phyloP scores from a whole-genome alignment of 2,329 filamentous ascomycete genomes.

The Teratosphaeriaceae sp. region DNA sequence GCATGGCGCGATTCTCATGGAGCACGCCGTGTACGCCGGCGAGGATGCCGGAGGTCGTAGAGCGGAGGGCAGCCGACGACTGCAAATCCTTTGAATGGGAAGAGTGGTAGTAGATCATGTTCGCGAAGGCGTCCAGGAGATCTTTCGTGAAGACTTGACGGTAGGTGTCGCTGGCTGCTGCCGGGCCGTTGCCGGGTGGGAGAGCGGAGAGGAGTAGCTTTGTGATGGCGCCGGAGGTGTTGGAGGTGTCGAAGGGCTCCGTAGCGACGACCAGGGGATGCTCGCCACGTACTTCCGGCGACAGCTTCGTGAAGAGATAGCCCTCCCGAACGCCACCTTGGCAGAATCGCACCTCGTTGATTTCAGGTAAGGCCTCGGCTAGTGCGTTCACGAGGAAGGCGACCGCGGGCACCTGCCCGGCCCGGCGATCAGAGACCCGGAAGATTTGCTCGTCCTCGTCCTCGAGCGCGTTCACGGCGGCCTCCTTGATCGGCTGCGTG shows the following conservation, averaged over 20 bases:
- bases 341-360: slow-evolving; percentile 73
- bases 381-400: slow-evolving; percentile 73
- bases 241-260: slow-evolving; percentile 40
- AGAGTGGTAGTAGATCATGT: slow-evolving; percentile 48
- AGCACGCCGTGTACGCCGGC: slow-evolving; percentile 64
- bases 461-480: slow-evolving; percentile 31
- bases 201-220: slow-evolving; percentile 43
- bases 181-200: slow-evolving; percentile 30
- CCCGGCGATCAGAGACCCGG: slow-evolving; percentile 72
- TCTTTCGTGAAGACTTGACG: slow-evolving; percentile 35
- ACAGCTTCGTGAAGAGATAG: slow-evolving; percentile 65
- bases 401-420: slow-evolving; percentile 77
- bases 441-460: slow-evolving; percentile 41
- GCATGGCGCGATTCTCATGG: slow-evolving; percentile 62
- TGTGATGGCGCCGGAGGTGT: slow-evolving; percentile 42
- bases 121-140: slow-evolving; percentile 51
- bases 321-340: slow-evolving; percentile 84
- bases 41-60: slow-evolving; percentile 62
- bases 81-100: slow-evolving; percentile 40
- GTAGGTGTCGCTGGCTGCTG: slow-evolving; percentile 28
- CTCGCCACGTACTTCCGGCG: slow-evolving; percentile 51
- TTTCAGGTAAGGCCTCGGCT: slow-evolving; percentile 59
- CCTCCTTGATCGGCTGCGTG: slow-evolving; percentile 39
- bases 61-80: slow-evolving; percentile 64
- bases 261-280: slow-evolving; percentile 63